Evolutionary conservation across 164 flowering plant genomes (phyloP).

Genomic region (Vitis cinerea): DNA sequence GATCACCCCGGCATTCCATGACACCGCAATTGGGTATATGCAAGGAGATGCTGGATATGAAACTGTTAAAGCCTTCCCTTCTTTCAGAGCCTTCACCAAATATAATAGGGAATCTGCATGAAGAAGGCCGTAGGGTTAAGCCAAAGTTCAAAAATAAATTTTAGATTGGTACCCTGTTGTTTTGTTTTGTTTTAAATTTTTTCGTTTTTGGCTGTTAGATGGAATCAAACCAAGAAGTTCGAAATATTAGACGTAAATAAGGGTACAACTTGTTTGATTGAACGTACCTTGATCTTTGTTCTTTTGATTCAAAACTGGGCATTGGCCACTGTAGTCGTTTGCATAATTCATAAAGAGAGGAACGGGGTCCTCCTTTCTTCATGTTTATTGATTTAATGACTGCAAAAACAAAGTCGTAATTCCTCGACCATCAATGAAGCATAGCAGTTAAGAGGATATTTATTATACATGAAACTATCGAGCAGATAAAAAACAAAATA

Average conservation of each 20-base stretch:
- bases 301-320: conserved; percentile 62
- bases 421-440: background rate
- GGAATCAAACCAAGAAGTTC: background rate
- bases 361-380: conserved; percentile 88
- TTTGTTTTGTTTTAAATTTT: too few relatives aligned
- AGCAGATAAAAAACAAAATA: background rate
- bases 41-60: conserved; percentile 51
- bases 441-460: background rate
- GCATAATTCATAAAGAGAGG: conserved; percentile 56
- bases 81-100: conserved; percentile 46
- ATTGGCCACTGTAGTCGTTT: conserved; percentile 70
- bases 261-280: background rate
- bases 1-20: conserved; percentile 57
- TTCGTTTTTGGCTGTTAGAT: too few relatives aligned
- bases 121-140: background rate
- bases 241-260: background rate
- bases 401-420: conserved; percentile 23
- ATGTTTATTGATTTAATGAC: conserved; percentile 46
- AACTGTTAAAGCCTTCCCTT: conserved; percentile 44
- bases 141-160: background rate
- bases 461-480: background rate
- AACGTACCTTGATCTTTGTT: conserved; percentile 55
- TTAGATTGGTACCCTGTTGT: background rate
- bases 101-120: conserved; percentile 41
- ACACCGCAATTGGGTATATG: conserved; percentile 52